Evolutionary conservation across 495 filamentous ascomycete species (phyloP).

Genomic region (Penicillium canescens): DNA sequence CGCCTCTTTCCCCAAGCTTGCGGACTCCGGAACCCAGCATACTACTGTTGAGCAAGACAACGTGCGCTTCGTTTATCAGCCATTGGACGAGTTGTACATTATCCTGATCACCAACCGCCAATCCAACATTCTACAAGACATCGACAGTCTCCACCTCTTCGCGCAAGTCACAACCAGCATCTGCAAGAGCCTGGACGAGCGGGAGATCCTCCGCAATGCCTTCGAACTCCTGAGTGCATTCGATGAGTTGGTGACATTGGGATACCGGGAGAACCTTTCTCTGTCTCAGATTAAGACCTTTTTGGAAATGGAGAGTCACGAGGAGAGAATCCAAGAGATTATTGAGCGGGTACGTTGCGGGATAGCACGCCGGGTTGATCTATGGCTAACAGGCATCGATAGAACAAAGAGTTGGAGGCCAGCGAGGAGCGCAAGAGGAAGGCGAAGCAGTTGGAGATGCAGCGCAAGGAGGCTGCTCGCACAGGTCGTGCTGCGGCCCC

Average conservation of each 20-base stretch:
- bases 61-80: constrained; percentile 98
- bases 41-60: constrained; percentile 98
- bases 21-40: constrained; percentile 91
- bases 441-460: constrained; percentile 96
- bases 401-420: constrained; percentile 98
- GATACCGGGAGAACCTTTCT: constrained; percentile 93
- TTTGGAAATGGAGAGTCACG: constrained; percentile 97
- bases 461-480: constrained; percentile 86
- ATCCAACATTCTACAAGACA: constrained; percentile 98
- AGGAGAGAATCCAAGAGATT: constrained; percentile 97
- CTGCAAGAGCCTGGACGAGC: constrained; percentile 93
- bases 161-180: constrained; percentile 95
- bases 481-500: constrained; percentile 57
- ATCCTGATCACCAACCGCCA: constrained; percentile 99
- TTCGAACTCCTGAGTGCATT: constrained; percentile 95
- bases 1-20: constrained; percentile 94
- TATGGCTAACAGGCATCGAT: constrained; percentile 20
- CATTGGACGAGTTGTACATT: constrained; percentile 98
- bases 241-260: constrained; percentile 92
- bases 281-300: constrained; percentile 97
- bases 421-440: constrained; percentile 97
- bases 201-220: constrained; percentile 90
- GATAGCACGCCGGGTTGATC: not conserved
- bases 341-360: constrained; percentile 73
- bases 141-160: constrained; percentile 95